Base-by-base conservation (phyloP, 768 basidiomycete genomes). In the Postia placenta region DNA sequence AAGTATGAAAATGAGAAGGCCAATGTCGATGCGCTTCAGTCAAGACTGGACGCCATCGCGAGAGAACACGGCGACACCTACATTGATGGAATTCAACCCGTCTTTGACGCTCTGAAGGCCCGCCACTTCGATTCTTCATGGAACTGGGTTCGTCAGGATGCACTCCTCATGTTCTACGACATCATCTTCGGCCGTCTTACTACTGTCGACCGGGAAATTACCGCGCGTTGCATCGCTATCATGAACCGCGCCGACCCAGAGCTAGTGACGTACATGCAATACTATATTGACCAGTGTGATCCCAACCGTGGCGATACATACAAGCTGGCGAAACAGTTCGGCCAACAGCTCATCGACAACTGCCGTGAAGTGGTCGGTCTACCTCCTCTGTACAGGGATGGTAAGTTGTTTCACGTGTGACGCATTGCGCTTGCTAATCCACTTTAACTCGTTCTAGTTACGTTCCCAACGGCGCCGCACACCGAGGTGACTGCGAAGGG, bases 141-240 rank as follows among this genome's bases (percentile, higher is more conserved):
- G 96, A 99, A 99, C 64, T 99, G 96, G 96, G 95, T 87, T 39
- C 85, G 95, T 52, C 96, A 99, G 70, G 94, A 96, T 53, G 92
- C 93, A 14, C 74, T 98, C 23, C 73, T 92, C 51, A 94, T 99
- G 92, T 98, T 85, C 72, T 97, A 94, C 68, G 95, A 98, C 66
- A 96, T 99, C 69, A 92, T 99, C 59, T 92, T 93, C 57, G 96
- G 96, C 42, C 84, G 87, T 39, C 80, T 96, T 48, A 93, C 86
- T 20, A 92, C 92, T 15, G 89, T 97, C 55, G 93, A 97, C 62
- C 87, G 92, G 45, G 92, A 95, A 64, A 92, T 94, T 67, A 96
- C 96, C 11, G 92, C 93, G 56, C 88, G 94, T 48, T 98, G 95
- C 70, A 94, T 99, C 51, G 83, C 90, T 49, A 87, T 99, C 62